These are phyloP conservation scores for Erythrophleum fordii DNA, from an alignment of 306 rosid species.

Conservation along the genomic window DNA sequence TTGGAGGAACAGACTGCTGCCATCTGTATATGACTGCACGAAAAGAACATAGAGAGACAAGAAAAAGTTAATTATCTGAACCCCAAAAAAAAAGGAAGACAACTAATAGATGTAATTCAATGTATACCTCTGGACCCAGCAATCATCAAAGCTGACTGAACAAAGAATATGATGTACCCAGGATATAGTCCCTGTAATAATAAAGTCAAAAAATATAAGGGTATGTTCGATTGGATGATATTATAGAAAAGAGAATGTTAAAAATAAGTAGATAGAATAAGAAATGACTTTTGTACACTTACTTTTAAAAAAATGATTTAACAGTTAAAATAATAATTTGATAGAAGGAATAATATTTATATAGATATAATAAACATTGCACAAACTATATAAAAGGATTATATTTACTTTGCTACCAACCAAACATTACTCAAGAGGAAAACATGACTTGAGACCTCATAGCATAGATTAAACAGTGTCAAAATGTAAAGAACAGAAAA, in stretches of 20 bases:
- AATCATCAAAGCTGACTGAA: slow-evolving; percentile 97
- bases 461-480: slow-evolving; percentile 2
- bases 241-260: too few relatives aligned
- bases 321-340: too few relatives aligned
- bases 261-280: too few relatives aligned
- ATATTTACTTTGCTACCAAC: too few relatives aligned
- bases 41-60: slow-evolving; percentile 36
- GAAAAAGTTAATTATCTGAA: slow-evolving; percentile 35
- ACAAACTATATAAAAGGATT: too few relatives aligned
- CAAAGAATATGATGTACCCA: slow-evolving; percentile 96
- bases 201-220: slow-evolving; percentile 29
- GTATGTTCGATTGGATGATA: too few relatives aligned
- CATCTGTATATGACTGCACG: slow-evolving; percentile 91
- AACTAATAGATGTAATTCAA: slow-evolving; percentile 16
- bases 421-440: too few relatives aligned
- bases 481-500: not conserved
- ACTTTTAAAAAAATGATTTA: too few relatives aligned
- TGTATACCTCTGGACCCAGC: slow-evolving; percentile 93
- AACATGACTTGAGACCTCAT: slow-evolving; percentile 2
- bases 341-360: too few relatives aligned
- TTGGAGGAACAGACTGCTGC: slow-evolving; percentile 82
- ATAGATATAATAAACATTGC: too few relatives aligned
- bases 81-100: slow-evolving; percentile 9
- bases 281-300: too few relatives aligned
- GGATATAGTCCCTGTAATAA: slow-evolving; percentile 88